Evolutionary conservation across 305 asterid species (phyloP).

Genomic region (Fraxinus velutina): DNA sequence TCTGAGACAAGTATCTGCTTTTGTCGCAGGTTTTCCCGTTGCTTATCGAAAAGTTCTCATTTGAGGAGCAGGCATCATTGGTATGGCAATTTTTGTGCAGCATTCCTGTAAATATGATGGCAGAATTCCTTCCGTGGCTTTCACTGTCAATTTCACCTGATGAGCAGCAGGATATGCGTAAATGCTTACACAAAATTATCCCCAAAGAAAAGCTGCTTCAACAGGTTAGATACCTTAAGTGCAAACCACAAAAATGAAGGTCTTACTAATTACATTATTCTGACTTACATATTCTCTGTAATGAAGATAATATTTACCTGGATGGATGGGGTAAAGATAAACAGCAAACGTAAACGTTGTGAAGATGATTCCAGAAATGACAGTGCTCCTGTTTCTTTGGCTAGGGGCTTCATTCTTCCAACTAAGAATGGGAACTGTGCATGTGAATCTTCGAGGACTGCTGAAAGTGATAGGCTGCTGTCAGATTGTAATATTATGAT

Average conservation of each 20-base stretch:
- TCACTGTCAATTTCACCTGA: conserved; percentile 76
- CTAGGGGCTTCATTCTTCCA: conserved; percentile 31
- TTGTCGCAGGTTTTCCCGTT: conserved; percentile 71
- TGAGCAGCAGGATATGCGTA: conserved; percentile 84
- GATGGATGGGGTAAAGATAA: conserved; percentile 82
- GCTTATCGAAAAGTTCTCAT: conserved; percentile 82
- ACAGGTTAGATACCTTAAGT: conserved; percentile 54
- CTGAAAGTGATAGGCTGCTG: conserved; percentile 31
- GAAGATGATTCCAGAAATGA: conserved; percentile 42
- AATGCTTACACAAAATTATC: conserved; percentile 74
- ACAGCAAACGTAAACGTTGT: conserved; percentile 73
- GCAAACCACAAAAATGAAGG: conserved; percentile 13
- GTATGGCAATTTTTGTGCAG: conserved; percentile 99
- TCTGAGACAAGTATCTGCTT: neutral
- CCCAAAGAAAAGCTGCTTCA: conserved; percentile 87
- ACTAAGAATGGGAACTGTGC: conserved; percentile 43
- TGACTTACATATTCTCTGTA: conserved; percentile 30
- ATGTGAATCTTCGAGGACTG: conserved; percentile 44
- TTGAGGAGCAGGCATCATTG: conserved; percentile 94
- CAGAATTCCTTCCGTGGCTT: conserved; percentile 98
- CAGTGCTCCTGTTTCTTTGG: conserved; percentile 15
- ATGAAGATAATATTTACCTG: conserved; percentile 84
- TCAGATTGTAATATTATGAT: conserved; percentile 40
- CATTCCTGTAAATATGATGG: conserved; percentile 98
- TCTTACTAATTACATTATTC: conserved; percentile 20